Evolutionary conservation across 495 filamentous ascomycete genomes (phyloP), one percentile per base, ranked within the genome.

Genomic region (Aspergillus mulundensis): DNA sequence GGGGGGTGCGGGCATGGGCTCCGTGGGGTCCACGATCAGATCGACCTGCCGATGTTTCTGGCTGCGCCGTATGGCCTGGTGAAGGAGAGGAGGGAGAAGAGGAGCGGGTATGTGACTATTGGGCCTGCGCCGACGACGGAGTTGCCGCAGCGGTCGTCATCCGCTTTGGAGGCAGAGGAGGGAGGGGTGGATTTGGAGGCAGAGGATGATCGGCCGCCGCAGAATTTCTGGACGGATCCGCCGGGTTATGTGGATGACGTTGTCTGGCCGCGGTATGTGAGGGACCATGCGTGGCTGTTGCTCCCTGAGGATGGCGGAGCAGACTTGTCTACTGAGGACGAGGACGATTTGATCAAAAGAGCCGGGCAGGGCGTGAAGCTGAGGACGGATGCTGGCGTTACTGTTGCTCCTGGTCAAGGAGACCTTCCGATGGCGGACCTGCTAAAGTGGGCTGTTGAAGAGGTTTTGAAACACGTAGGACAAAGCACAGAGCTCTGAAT

Each of bases 171-270:
- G 28, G 5, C 43, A 14, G 42, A 25, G 48, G 41, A 54, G 11
- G 51, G 19, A 15, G 63, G 66, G 24, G 60, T 77, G 11, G 73
- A 76, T 49, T 54, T 75, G 14, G 64, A 76, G 5, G 62, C 40
- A 2, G 70, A 73, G 44, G 70, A 71, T 63, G 70, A 75, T 63
- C 63, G 66, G 12, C 65, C 75, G 14, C 68, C 83, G 10, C 82
- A 84, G 67, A 92, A 92, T 15, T 97, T 95, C 74, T 98, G 93
- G 94, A 79, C 82, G 18, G 94, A 98, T 68, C 94, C 94, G 1
- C 88, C 88, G 1, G 91, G 89, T 0, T 98, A 97, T 70, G 91
- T 97, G 43, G 94, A 98, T 62, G 80, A 87, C 71, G 80, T 98
- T 53, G 94, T 98, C 3, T 98, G 94, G 94, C 92, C 91, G 24